Conservation (phyloP, 345 rosid species). For the Euphorbia pulcherrima region DNA sequence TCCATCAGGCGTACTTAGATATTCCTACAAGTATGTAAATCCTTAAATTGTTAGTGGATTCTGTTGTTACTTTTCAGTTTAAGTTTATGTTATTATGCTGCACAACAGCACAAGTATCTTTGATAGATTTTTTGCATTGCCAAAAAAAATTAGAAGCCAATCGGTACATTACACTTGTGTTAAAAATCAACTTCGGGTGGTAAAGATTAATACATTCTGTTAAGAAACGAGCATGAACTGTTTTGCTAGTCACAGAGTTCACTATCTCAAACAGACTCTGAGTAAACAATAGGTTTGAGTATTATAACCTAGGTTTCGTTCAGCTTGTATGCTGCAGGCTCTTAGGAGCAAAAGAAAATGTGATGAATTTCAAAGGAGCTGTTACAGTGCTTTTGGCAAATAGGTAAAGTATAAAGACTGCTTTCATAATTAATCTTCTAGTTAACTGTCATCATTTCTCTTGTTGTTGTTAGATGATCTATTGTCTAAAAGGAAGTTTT, state of each 20-base stretch:
- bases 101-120: neutral
- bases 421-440: slow-evolving; percentile 2
- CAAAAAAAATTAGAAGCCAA: neutral
- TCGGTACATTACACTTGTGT: neutral
- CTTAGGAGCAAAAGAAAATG: neutral
- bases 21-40: slow-evolving; percentile 71
- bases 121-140: slow-evolving; percentile 1
- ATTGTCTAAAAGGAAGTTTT: neutral
- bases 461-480: neutral
- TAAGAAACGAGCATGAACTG: neutral
- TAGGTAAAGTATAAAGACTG: neutral
- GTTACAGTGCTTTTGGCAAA: neutral
- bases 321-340: neutral
- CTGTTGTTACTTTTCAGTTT: neutral
- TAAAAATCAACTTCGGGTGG: neutral
- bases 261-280: neutral
- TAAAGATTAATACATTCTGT: neutral
- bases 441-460: neutral
- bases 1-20: slow-evolving; percentile 71
- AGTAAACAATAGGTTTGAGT: neutral
- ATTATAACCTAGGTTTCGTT: neutral
- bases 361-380: neutral
- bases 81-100: neutral
- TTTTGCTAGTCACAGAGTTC: neutral
- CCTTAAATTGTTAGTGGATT: slow-evolving; percentile 2